Percentiles rank a stretch among this genome's conserved stretches.
Evolutionary conservation across 1,284 basidiomycete genomes (phyloP).

Genomic region (Sporisorium scitamineum): DNA sequence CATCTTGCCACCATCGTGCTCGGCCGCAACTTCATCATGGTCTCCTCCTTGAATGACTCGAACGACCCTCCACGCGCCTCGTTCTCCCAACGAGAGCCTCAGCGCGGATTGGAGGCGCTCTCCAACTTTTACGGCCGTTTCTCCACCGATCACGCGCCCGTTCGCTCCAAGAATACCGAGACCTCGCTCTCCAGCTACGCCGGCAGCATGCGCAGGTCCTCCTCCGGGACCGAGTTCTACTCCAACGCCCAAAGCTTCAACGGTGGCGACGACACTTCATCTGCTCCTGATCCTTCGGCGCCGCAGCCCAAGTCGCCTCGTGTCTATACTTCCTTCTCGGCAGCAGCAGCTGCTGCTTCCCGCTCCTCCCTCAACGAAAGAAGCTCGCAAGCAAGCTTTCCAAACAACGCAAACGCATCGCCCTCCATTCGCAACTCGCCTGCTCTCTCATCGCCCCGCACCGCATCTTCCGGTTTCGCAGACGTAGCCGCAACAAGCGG

Average conservation of each 20-base stretch:
- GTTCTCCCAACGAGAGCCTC: constrained; percentile 34
- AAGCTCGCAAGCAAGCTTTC: constrained; percentile 22
- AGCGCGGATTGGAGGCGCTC: constrained; percentile 42
- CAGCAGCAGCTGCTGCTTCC: constrained; percentile 45
- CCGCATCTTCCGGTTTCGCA: constrained; percentile 8
- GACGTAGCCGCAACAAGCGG: constrained; percentile 1
- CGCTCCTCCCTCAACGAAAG: constrained; percentile 44
- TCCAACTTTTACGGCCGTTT: constrained; percentile 45
- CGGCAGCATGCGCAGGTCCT: constrained; percentile 38
- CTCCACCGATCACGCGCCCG: constrained; percentile 32
- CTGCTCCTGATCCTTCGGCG: constrained; percentile 1
- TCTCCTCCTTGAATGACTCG: constrained; percentile 13
- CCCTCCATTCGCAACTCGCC: constrained; percentile 30
- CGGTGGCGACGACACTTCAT: constrained; percentile 12
- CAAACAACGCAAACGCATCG: constrained; percentile 16
- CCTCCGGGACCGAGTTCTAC: constrained; percentile 29
- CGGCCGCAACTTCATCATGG: constrained; percentile 13
- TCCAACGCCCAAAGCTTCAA: constrained; percentile 36
- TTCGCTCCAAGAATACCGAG: constrained; percentile 21
- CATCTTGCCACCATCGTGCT: not conserved
- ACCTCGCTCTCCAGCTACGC: constrained; percentile 34
- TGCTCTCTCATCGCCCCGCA: constrained; percentile 32
- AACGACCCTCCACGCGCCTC: constrained; percentile 17
- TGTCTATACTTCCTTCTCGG: constrained; percentile 39
- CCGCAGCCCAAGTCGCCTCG: constrained; percentile 21